These are phyloP conservation scores for Fomitopsis serialis DNA, from an alignment of 768 basidiomycete genomes.

Conservation along the genomic window DNA sequence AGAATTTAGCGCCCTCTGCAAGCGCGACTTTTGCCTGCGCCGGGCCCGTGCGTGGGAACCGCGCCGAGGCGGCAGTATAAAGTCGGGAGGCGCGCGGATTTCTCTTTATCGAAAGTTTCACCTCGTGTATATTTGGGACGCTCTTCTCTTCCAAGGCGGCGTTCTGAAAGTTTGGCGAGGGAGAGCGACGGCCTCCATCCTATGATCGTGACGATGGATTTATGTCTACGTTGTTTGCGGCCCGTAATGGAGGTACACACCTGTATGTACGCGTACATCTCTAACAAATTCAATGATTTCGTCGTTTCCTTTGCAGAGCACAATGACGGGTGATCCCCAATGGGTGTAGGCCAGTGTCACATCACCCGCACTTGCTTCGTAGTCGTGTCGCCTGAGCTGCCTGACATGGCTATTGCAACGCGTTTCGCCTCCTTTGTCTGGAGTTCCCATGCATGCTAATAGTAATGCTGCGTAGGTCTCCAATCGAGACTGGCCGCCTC, in stretches of 20 bases:
- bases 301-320: no score
- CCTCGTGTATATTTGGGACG: constrained; percentile 74
- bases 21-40: constrained; percentile 2
- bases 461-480: no score
- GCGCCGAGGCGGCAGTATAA: constrained; percentile 9
- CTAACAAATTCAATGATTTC: no score
- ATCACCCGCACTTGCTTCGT: no score
- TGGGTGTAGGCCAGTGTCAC: no score
- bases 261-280: no score
- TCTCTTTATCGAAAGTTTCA: constrained; percentile 60
- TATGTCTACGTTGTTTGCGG: constrained; percentile 42
- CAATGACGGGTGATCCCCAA: no score
- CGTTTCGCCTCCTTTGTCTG: no score
- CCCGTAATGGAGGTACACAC: constrained; percentile 47
- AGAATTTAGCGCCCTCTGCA: constrained; percentile 7
- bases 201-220: constrained; percentile 53
- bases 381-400: no score
- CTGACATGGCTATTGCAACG: no score
- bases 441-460: no score
- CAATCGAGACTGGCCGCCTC: no score
- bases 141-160: constrained; percentile 29
- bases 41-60: constrained; percentile 53
- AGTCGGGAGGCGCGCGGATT: constrained; percentile 1
- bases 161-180: constrained; percentile 57
- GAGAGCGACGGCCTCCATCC: constrained; percentile 54